phyloP scores from a whole-genome alignment of 495 filamentous ascomycete genomes.

The Xylaria nigripes region DNA sequence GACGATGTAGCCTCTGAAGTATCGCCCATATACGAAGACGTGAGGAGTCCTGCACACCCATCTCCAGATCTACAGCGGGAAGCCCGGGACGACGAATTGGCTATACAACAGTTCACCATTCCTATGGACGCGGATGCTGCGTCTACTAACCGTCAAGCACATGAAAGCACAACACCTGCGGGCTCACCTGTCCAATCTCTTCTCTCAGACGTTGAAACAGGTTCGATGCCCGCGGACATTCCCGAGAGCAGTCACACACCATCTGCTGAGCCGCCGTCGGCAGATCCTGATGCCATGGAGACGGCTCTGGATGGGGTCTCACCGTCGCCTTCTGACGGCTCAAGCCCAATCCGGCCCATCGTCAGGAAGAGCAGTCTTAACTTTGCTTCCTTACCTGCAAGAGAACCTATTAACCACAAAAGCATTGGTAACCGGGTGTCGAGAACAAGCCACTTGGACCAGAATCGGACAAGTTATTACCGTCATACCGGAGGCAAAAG shows the following conservation, averaged over 20 bases:
- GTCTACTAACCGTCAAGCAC: constrained; percentile 7
- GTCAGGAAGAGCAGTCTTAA: constrained; percentile 88
- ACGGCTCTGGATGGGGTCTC: constrained; percentile 42
- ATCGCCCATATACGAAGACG: constrained; percentile 7
- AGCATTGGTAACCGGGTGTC: constrained; percentile 65
- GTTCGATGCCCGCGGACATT: constrained; percentile 21
- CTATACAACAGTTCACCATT: constrained; percentile 21
- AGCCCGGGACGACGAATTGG: constrained; percentile 9
- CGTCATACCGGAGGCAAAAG: constrained; percentile 55
- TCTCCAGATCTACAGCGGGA: constrained; percentile 14
- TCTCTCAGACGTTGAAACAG: constrained; percentile 11
- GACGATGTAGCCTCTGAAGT: constrained; percentile 7
- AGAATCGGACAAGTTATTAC: constrained; percentile 55
- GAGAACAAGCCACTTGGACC: constrained; percentile 71
- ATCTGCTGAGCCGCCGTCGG: constrained; percentile 12
- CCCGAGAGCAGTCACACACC: constrained; percentile 8
- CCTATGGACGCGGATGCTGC: constrained; percentile 7
- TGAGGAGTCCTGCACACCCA: constrained; percentile 9
- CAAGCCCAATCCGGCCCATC: constrained; percentile 41
- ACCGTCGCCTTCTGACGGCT: constrained; percentile 40
- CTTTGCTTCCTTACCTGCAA: constrained; percentile 84
- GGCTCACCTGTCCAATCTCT: constrained; percentile 17
- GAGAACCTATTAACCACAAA: constrained; percentile 78
- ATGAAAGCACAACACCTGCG: constrained; percentile 24
- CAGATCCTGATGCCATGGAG: constrained; percentile 25